A percentile compares a stretch with the other conserved stretches of the same genome.
phyloP scores from a whole-genome alignment of 2,329 filamentous ascomycete species.

The Fusarium sp. region DNA sequence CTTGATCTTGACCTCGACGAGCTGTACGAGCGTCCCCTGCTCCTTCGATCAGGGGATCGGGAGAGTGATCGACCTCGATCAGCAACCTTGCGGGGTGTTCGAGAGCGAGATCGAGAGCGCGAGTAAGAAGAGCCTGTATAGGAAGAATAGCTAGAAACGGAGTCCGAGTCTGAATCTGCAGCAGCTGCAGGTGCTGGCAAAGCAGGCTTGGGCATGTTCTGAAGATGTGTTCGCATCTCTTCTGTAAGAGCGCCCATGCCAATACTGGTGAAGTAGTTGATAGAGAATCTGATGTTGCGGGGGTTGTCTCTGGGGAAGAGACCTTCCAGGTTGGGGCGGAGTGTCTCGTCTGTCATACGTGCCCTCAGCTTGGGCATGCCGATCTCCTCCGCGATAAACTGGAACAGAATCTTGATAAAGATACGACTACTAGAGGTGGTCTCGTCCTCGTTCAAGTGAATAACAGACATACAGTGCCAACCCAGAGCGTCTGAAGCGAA shows the following conservation, averaged over 20 bases:
- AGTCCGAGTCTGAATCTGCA: constrained; percentile 75
- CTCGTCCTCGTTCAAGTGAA: constrained; percentile 95
- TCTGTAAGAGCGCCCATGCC: constrained; percentile 96
- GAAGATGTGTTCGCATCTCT: constrained; percentile 90
- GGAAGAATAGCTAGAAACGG: constrained; percentile 82
- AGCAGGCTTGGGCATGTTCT: constrained; percentile 88
- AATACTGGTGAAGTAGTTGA: constrained; percentile 99
- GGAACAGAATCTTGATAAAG: constrained; percentile 97
- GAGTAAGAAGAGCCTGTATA: constrained; percentile 74
- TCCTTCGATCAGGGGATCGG: constrained; percentile 46
- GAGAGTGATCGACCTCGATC: constrained; percentile 49
- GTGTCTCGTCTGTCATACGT: constrained; percentile 80
- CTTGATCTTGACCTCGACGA: constrained; percentile 59
- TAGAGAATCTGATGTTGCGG: constrained; percentile 92
- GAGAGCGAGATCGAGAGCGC: constrained; percentile 61
- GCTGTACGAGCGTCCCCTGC: constrained; percentile 46
- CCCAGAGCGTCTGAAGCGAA: constrained; percentile 88
- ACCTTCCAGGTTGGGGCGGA: constrained; percentile 83
- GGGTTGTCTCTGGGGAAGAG: constrained; percentile 92
- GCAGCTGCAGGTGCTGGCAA: constrained; percentile 72
- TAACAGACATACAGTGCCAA: constrained; percentile 87
- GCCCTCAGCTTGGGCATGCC: constrained; percentile 84
- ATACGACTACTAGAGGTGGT: constrained; percentile 97
- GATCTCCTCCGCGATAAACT: constrained; percentile 88
- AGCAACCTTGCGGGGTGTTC: constrained; percentile 50